A percentile compares a stretch with the other conserved stretches of the same genome.
Evolutionary conservation across 148 eudicot genomes (phyloP).

Genomic region (Cornus kousa): DNA sequence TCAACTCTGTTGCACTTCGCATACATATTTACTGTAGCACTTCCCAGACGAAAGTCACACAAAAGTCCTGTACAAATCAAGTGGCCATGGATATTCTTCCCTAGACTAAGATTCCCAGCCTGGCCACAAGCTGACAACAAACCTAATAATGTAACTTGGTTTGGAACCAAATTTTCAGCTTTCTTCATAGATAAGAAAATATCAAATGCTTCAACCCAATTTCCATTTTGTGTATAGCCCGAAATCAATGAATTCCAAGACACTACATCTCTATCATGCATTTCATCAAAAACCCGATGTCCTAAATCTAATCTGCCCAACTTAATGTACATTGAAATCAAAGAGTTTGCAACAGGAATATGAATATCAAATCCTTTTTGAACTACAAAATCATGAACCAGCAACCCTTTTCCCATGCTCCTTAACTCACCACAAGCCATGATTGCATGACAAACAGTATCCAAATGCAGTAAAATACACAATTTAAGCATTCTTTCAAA

Average conservation of each 20-base stretch:
- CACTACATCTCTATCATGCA: conserved; percentile 36
- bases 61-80: conserved; percentile 26
- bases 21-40: conserved; percentile 42
- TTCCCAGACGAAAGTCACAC: conserved; percentile 36
- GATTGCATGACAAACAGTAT: conserved; percentile 24
- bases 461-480: conserved; percentile 15
- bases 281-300: conserved; percentile 19
- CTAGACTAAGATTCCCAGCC: conserved; percentile 26
- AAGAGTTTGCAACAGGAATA: conserved; percentile 24
- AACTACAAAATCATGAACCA: conserved; percentile 26
- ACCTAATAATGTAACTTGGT: conserved; percentile 34
- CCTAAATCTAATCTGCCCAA: conserved; percentile 35
- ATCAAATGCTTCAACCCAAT: conserved; percentile 29
- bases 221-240: conserved; percentile 33
- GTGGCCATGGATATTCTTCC: conserved; percentile 44
- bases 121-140: conserved; percentile 28
- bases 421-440: conserved; percentile 39
- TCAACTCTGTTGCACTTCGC: conserved; percentile 35
- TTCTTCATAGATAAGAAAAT: conserved; percentile 29
- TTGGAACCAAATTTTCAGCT: conserved; percentile 16
- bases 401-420: conserved; percentile 27
- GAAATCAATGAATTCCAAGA: conserved; percentile 44
- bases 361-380: conserved; percentile 16
- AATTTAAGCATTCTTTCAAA: conserved; percentile 26
- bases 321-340: conserved; percentile 42